Conservation (phyloP, 345 rosid species). For the Ceriops tagal region DNA sequence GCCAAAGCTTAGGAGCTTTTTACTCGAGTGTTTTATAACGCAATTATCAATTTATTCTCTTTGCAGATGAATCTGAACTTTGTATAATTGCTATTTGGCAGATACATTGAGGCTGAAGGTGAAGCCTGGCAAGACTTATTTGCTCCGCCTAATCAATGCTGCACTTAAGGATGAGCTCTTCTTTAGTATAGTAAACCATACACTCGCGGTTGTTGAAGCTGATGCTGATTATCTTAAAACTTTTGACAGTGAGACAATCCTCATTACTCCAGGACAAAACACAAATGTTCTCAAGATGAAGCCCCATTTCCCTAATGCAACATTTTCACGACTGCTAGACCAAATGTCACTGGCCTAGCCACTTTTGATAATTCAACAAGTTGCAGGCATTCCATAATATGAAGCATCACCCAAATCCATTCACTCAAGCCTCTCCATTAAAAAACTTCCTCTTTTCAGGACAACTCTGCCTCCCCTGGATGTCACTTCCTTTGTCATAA, state of each 20-base stretch:
- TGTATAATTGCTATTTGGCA: background rate
- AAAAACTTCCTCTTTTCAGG: slow-evolving; percentile 6
- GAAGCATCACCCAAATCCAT: background rate
- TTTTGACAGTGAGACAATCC: slow-evolving; percentile 11
- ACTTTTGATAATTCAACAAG: slow-evolving; percentile 29
- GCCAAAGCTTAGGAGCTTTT: slow-evolving; percentile 16
- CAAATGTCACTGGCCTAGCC: slow-evolving; percentile 22
- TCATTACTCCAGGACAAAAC: slow-evolving; percentile 26
- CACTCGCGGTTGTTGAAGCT: slow-evolving; percentile 15
- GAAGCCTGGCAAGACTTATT: slow-evolving; percentile 20
- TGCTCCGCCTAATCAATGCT: slow-evolving; percentile 27
- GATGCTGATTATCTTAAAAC: slow-evolving; percentile 28
- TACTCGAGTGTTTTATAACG: too few relatives aligned
- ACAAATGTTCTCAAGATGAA: slow-evolving; percentile 23
- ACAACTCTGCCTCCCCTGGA: slow-evolving; percentile 20
- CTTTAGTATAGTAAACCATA: slow-evolving; percentile 27
- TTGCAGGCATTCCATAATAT: slow-evolving; percentile 23
- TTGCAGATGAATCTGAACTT: background rate
- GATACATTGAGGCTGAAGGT: slow-evolving; percentile 30
- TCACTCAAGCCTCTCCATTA: background rate
- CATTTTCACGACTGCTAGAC: slow-evolving; percentile 26
- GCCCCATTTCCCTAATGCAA: slow-evolving; percentile 18
- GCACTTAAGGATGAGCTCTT: slow-evolving; percentile 31
- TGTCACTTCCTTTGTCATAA: slow-evolving; percentile 20
- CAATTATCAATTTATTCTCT: background rate